A percentile compares a stretch with the other conserved stretches of the same genome.
phyloP scores from a whole-genome alignment of 2,329 filamentous ascomycete genomes.

The Penicillium polonicum region DNA sequence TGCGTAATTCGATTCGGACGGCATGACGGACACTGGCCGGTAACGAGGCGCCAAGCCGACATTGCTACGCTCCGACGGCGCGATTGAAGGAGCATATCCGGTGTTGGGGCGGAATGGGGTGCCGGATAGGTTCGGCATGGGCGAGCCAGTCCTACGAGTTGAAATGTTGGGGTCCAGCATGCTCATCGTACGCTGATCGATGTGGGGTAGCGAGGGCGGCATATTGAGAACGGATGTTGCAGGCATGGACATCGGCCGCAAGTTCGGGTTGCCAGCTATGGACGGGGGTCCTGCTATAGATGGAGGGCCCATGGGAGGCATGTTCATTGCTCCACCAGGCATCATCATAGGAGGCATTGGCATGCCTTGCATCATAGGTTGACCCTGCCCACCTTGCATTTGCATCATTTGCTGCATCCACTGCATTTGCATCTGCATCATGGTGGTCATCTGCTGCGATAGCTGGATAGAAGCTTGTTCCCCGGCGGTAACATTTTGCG shows the following conservation, averaged over 20 bases:
- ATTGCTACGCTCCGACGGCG: slow-evolving; percentile 93
- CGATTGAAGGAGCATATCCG: slow-evolving; percentile 83
- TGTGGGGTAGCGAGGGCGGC: slow-evolving; percentile 27
- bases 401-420: slow-evolving; percentile 70
- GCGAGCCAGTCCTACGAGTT: slow-evolving; percentile 37
- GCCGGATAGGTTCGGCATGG: slow-evolving; percentile 36
- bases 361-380: slow-evolving; percentile 32
- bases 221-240: slow-evolving; percentile 23
- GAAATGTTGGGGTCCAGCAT: slow-evolving; percentile 68
- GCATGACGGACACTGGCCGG: slow-evolving; percentile 75
- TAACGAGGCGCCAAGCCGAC: slow-evolving; percentile 87
- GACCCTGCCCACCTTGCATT: slow-evolving; percentile 59
- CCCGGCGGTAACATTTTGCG: slow-evolving; percentile 52
- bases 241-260: slow-evolving; percentile 52
- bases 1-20: slow-evolving; percentile 36
- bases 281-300: slow-evolving; percentile 23
- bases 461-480: slow-evolving; percentile 78
- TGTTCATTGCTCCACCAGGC: slow-evolving; percentile 9
- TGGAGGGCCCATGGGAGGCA: slow-evolving; percentile 13
- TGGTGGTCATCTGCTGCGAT: slow-evolving; percentile 78
- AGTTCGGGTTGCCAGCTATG: slow-evolving; percentile 26
- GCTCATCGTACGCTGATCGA: slow-evolving; percentile 69
- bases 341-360: slow-evolving; percentile 19
- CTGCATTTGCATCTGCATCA: slow-evolving; percentile 94
- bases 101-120: slow-evolving; percentile 26